phyloP scores from a whole-genome alignment of 257 asterid species.

The Leptodermis oblonga region DNA sequence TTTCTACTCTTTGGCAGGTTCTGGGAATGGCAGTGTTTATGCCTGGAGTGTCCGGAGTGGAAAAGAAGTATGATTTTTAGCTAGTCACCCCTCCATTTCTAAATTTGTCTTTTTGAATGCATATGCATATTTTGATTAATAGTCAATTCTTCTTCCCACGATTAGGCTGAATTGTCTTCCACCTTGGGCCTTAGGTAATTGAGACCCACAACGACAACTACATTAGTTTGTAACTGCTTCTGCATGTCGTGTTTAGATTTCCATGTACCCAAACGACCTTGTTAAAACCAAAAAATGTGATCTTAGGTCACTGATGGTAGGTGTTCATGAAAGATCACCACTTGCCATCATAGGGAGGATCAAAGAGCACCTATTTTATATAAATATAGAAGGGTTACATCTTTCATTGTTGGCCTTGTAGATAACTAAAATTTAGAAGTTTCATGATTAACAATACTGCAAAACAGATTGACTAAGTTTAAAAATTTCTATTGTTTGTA shows the following conservation, averaged over 20 bases:
- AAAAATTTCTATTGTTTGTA: background rate
- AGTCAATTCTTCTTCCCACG: background rate
- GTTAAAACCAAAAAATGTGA: background rate
- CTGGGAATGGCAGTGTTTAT: conserved; percentile 93
- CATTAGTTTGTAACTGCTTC: background rate
- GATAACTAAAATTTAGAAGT: background rate
- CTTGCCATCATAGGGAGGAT: background rate
- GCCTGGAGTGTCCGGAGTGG: conserved; percentile 97
- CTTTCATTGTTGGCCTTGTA: background rate
- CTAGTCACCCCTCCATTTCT: conserved; percentile 10
- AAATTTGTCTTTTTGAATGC: background rate
- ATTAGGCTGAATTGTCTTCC: background rate
- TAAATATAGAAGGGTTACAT: background rate
- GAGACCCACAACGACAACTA: background rate
- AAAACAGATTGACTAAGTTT: background rate
- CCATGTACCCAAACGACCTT: background rate
- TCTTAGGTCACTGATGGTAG: background rate
- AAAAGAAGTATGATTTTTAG: conserved; percentile 60
- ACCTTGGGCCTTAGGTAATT: background rate
- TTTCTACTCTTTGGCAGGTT: conserved; percentile 57
- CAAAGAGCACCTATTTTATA: background rate
- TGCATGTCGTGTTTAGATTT: conserved; percentile 3
- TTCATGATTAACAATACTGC: background rate
- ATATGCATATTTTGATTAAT: background rate
- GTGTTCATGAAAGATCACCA: background rate